phyloP scores from a whole-genome alignment of 345 rosid genomes.

The Garcia nutans region DNA sequence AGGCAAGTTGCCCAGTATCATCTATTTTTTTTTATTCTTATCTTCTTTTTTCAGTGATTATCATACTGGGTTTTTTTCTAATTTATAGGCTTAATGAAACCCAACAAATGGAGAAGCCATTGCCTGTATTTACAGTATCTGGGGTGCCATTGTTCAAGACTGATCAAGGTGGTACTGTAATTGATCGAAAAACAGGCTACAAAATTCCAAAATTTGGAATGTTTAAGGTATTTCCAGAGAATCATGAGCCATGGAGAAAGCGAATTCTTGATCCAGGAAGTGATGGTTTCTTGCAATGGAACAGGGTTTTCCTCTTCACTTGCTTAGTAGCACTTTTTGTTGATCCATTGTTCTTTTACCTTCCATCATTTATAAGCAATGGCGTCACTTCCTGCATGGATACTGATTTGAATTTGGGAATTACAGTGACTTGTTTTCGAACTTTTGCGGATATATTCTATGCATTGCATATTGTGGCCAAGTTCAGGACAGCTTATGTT shows the following conservation, averaged over 20 bases:
- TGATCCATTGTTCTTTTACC: constrained; percentile 80
- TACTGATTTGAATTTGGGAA: constrained; percentile 59
- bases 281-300: constrained; percentile 53
- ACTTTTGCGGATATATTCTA: constrained; percentile 72
- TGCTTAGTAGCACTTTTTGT: constrained; percentile 75
- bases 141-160: constrained; percentile 33
- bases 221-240: constrained; percentile 60
- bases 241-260: constrained; percentile 41
- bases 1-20: constrained; percentile 32
- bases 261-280: constrained; percentile 72
- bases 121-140: constrained; percentile 47
- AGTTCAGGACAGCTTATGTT: constrained; percentile 78
- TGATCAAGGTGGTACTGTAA: constrained; percentile 20
- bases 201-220: constrained; percentile 44
- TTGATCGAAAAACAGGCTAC: constrained; percentile 20
- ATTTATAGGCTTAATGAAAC: constrained; percentile 38
- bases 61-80: constrained; percentile 3
- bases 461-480: constrained; percentile 53
- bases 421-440: constrained; percentile 65
- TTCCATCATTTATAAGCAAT: constrained; percentile 52
- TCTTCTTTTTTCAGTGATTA: not conserved
- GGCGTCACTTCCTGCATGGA: constrained; percentile 55
- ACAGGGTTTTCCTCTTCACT: constrained; percentile 71
- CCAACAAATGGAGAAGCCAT: constrained; percentile 36
- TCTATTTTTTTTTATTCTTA: constrained; percentile 10